Evolutionary conservation across 2,329 filamentous ascomycete genomes (phyloP).

Genomic region (Erysiphe neolycopersici): DNA sequence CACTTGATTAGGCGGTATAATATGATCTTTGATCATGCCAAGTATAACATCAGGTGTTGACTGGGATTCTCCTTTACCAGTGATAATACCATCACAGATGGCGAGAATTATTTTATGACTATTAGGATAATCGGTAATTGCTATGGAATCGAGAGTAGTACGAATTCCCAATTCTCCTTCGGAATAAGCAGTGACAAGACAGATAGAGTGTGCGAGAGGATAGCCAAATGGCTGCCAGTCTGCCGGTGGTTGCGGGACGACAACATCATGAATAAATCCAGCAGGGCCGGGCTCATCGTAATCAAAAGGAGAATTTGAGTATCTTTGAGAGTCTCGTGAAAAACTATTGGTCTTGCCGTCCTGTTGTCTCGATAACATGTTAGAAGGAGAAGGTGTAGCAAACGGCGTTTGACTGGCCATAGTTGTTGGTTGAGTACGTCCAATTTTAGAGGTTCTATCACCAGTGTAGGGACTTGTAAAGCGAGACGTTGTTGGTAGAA

Average conservation of each 20-base stretch:
- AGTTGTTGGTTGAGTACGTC: slow-evolving; percentile 42
- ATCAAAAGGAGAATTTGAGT: slow-evolving; percentile 22
- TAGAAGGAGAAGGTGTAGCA: slow-evolving; percentile 43
- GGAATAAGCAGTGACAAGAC: slow-evolving; percentile 87
- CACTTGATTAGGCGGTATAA: slow-evolving; percentile 55
- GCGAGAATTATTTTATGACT: slow-evolving; percentile 94
- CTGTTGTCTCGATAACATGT: slow-evolving; percentile 41
- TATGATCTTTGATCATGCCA: slow-evolving; percentile 83
- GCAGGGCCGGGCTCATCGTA: slow-evolving; percentile 53
- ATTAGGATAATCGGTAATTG: slow-evolving; percentile 95
- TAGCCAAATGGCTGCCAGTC: slow-evolving; percentile 97
- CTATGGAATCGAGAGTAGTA: slow-evolving; percentile 85
- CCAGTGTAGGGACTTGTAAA: slow-evolving; percentile 77
- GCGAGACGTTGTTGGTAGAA: slow-evolving; percentile 78
- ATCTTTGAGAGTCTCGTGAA: slow-evolving; percentile 29
- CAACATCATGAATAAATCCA: slow-evolving; percentile 88
- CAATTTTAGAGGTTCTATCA: slow-evolving; percentile 27
- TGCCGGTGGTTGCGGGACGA: slow-evolving; percentile 83
- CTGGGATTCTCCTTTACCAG: slow-evolving; percentile 66
- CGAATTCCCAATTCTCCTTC: slow-evolving; percentile 82
- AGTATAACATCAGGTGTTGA: slow-evolving; percentile 79
- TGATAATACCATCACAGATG: slow-evolving; percentile 93
- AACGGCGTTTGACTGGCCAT: slow-evolving; percentile 74
- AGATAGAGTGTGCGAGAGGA: slow-evolving; percentile 78
- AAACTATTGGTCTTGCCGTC: slow-evolving; percentile 40